Conservation (phyloP, 352 stramenopile genomes). For the Pythium apleroticum region DNA sequence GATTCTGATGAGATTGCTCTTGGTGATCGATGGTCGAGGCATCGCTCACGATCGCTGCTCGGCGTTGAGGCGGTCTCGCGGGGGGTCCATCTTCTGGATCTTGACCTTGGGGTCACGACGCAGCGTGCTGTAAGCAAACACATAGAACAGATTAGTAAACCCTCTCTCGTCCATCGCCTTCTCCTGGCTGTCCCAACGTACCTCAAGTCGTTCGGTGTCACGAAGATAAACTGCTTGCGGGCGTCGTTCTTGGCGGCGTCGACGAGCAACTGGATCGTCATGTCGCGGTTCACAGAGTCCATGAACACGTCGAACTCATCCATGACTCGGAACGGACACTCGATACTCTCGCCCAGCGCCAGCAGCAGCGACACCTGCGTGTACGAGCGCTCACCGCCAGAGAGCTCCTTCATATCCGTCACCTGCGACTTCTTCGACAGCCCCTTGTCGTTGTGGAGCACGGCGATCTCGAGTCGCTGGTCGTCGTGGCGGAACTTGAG, state of each 20-base stretch:
- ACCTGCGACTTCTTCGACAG: conserved; percentile 81
- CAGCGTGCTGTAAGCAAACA: conserved; percentile 47
- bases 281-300: conserved; percentile 95
- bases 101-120: conserved; percentile 76
- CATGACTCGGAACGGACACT: conserved; percentile 96
- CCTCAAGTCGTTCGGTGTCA: conserved; percentile 88
- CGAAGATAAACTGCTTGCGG: conserved; percentile 89
- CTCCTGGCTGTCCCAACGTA: conserved; percentile 24
- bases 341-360: conserved; percentile 90
- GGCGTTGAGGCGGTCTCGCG: conserved; percentile 72
- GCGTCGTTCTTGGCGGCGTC: conserved; percentile 70
- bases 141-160: background rate
- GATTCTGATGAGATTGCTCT: too few relatives aligned
- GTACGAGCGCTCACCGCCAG: conserved; percentile 96
- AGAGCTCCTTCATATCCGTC: conserved; percentile 96
- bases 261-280: conserved; percentile 95
- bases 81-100: conserved; percentile 88
- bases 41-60: conserved; percentile 20
- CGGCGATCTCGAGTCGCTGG: conserved; percentile 62
- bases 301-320: conserved; percentile 99
- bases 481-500: conserved; percentile 68
- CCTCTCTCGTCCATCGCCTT: background rate
- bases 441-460: conserved; percentile 78
- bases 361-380: conserved; percentile 96
- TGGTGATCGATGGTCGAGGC: background rate